Percentiles rank a stretch among this genome's conserved stretches.
These are phyloP conservation scores for Dalbergia oliveri DNA, from an alignment of 306 rosid species.

Conservation along the genomic window DNA sequence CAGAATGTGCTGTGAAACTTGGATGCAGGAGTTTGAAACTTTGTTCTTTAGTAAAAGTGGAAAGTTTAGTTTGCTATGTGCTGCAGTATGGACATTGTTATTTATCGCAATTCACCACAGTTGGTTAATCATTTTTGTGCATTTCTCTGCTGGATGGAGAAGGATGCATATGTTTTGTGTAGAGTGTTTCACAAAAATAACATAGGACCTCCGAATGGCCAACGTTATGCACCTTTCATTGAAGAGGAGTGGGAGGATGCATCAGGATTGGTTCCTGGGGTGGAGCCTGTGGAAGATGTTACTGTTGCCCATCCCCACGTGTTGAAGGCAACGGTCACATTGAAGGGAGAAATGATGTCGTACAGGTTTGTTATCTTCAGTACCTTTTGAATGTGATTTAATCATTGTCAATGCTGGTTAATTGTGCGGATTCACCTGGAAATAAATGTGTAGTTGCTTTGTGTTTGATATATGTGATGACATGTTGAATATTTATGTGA, in stretches of 20 bases:
- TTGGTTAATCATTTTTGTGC: constrained; percentile 44
- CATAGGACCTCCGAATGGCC: constrained; percentile 98
- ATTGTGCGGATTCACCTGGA: constrained; percentile 9
- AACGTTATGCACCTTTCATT: constrained; percentile 95
- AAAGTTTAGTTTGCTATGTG: constrained; percentile 41
- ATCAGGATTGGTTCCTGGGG: constrained; percentile 71
- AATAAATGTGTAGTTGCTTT: constrained; percentile 29
- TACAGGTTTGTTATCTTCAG: constrained; percentile 55
- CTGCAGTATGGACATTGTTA: constrained; percentile 51
- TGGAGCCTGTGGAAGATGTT: constrained; percentile 49
- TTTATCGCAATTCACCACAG: constrained; percentile 29
- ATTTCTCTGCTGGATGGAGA: constrained; percentile 63
- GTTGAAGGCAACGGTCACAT: constrained; percentile 50
- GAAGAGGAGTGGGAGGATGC: constrained; percentile 98
- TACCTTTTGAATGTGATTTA: neutral
- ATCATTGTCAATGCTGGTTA: constrained; percentile 24
- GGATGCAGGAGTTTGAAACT: constrained; percentile 53
- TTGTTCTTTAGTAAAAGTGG: constrained; percentile 39
- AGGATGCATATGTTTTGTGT: constrained; percentile 97
- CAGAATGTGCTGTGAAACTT: constrained; percentile 42
- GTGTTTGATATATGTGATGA: constrained; percentile 9
- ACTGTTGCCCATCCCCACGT: constrained; percentile 44
- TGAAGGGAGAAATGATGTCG: constrained; percentile 48
- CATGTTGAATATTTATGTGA: constrained; percentile 3
- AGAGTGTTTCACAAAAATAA: constrained; percentile 99